phyloP scores from a whole-genome alignment of 768 basidiomycete species.

The Rossbeevera mucosa region DNA sequence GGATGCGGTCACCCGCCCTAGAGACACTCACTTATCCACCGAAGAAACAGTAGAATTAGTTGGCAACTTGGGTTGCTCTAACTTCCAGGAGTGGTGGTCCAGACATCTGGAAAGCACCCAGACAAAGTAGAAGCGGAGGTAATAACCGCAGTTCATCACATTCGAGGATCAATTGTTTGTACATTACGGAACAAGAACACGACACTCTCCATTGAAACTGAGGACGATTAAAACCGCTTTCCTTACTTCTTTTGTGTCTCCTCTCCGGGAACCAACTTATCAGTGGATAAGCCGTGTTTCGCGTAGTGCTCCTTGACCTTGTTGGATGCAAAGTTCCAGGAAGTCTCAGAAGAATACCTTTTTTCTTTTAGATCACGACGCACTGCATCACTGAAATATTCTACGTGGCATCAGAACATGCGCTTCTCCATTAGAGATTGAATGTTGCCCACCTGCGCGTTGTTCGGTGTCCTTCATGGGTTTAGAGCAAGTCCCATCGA shows the following conservation, averaged over 20 bases:
- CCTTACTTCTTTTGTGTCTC: constrained; percentile 1
- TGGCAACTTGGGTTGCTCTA: constrained; percentile 53
- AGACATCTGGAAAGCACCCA: constrained; percentile 35
- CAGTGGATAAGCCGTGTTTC: neutral
- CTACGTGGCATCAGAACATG: constrained; percentile 2
- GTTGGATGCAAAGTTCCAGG: neutral
- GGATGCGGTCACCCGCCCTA: constrained; percentile 71
- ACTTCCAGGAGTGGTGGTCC: constrained; percentile 87
- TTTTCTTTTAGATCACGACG: neutral
- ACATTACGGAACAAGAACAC: constrained; percentile 1
- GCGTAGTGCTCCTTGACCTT: constrained; percentile 23
- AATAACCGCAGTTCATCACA: neutral
- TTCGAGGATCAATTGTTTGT: constrained; percentile 1
- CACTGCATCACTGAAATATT: constrained; percentile 30
- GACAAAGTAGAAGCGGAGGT: constrained; percentile 8
- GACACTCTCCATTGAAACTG: neutral
- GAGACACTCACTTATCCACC: constrained; percentile 75
- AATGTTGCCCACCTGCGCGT: constrained; percentile 37
- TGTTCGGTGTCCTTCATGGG: constrained; percentile 41
- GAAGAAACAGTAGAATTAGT: constrained; percentile 67
- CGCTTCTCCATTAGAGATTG: neutral
- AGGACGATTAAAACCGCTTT: neutral
- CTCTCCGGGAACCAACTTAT: constrained; percentile 11
- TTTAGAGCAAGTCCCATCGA: constrained; percentile 33
- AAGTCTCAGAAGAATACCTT: neutral